Evolutionary conservation across 2,329 filamentous ascomycete genomes (phyloP).

Genomic region (Monilinia aucupariae): DNA sequence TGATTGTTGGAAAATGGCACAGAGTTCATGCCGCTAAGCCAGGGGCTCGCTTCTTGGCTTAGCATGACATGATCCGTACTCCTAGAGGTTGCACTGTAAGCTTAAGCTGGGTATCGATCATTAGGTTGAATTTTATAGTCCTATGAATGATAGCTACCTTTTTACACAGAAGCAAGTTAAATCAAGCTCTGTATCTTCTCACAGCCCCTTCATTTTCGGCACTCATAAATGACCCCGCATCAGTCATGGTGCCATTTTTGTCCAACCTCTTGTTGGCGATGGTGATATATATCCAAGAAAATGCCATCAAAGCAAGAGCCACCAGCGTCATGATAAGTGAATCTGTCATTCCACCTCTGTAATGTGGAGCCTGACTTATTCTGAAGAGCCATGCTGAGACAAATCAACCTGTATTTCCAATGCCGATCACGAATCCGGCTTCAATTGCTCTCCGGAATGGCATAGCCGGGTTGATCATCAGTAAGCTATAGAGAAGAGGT

Average conservation of each 20-base stretch:
- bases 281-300: conserved; percentile 16
- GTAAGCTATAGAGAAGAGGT: conserved; percentile 60
- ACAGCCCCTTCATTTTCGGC: neutral
- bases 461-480: conserved; percentile 60
- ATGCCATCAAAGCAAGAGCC: conserved; percentile 13
- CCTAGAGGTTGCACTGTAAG: neutral
- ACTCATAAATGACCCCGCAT: neutral
- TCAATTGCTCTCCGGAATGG: conserved; percentile 49
- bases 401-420: conserved; percentile 63
- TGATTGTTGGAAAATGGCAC: neutral
- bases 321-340: conserved; percentile 18
- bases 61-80: neutral
- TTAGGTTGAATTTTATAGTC: neutral
- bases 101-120: neutral
- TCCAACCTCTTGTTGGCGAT: conserved; percentile 15
- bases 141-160: neutral
- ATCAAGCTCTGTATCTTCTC: conserved; percentile 4
- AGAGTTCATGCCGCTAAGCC: neutral
- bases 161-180: neutral
- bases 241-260: neutral
- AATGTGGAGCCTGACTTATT: conserved; percentile 56
- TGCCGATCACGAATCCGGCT: conserved; percentile 54
- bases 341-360: conserved; percentile 48
- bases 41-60: conserved; percentile 1
- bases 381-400: conserved; percentile 60